Base-by-base conservation (phyloP, 805 yeast species). In the Barnettozyma sp. region DNA sequence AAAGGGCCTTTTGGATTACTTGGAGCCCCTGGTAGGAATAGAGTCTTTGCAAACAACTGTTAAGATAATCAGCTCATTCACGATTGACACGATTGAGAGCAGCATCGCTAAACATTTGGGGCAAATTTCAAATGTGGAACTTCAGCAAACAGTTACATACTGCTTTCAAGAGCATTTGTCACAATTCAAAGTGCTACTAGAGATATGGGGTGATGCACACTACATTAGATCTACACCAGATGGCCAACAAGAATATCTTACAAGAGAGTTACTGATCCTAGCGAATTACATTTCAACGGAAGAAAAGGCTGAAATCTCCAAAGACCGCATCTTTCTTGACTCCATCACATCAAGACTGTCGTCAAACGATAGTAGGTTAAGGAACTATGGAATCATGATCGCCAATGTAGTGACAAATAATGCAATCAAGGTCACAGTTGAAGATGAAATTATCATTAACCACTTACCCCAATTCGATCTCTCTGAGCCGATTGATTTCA, bases 301-400 rank as follows among this genome's bases (percentile, higher is more conserved):
- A 0, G 44, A 53, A 15, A 41, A 66, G 0, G 30, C 36, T 8
- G 45, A 40, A 2, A 16, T 76, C 2, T 52, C 74, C 4, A 52
- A 48, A 10, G 57, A 65, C 7, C 36, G 57, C 3, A 35, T 35
- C 0, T 78, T 79, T 45, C 52, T 79, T 12, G 50, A 60, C 17
- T 66, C 74, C 0, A 63, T 82, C n/a, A 69, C 82, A 0, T 58
- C 64, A 34, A 61, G 79, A 24, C 60, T 82, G n/a, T 66, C 65
- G 18, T 70, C 81, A 0, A 63, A 65, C 30, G 64, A 74, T 2
- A 47, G 54, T 2, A 51, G 48, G n/a, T 56, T 68, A 2, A 66
- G 83, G 37, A 49, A 63, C 11, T 54, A 78, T 22, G 87, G 78
- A 0, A 72, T 80, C 54, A 48, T 69, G 12, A 52, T 80, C 6